Evolutionary conservation across 495 filamentous ascomycete species (phyloP).

Genomic region (Penicillium simplicissimum): DNA sequence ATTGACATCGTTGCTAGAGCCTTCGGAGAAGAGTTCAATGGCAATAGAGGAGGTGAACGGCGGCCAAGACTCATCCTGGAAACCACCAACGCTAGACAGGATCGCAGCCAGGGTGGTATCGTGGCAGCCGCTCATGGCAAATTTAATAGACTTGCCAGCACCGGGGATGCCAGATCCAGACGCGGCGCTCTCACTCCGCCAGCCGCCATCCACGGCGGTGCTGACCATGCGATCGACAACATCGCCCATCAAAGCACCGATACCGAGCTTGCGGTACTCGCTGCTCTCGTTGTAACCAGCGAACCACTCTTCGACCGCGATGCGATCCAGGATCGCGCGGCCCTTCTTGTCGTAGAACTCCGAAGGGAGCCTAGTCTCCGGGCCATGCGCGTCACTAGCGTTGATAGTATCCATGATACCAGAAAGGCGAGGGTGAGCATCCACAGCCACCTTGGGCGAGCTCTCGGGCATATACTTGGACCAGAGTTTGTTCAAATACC

Average conservation of each 20-base stretch:
- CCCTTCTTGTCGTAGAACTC: conserved; percentile 86
- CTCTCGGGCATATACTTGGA: conserved; percentile 83
- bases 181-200: conserved; percentile 58
- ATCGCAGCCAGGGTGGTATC: conserved; percentile 89
- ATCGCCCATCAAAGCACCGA: conserved; percentile 82
- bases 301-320: conserved; percentile 92
- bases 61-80: conserved; percentile 74
- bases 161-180: conserved; percentile 40
- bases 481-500: conserved; percentile 71
- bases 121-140: conserved; percentile 84
- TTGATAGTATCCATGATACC: conserved; percentile 96
- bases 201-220: conserved; percentile 60
- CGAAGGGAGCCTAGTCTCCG: conserved; percentile 69
- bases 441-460: conserved; percentile 70
- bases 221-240: conserved; percentile 81
- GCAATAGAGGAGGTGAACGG: conserved; percentile 91
- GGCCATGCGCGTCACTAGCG: conserved; percentile 81
- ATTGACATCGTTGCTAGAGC: conserved; percentile 12
- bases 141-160: conserved; percentile 59
- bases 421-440: conserved; percentile 77
- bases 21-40: conserved; percentile 77
- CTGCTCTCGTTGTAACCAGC: conserved; percentile 76
- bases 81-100: conserved; percentile 76
- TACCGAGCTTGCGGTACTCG: conserved; percentile 86
- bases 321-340: conserved; percentile 68